Percentiles rank a stretch among this genome's conserved stretches.
Evolutionary conservation across 345 rosid genomes (phyloP).

Genomic region (Euphorbia peplus): DNA sequence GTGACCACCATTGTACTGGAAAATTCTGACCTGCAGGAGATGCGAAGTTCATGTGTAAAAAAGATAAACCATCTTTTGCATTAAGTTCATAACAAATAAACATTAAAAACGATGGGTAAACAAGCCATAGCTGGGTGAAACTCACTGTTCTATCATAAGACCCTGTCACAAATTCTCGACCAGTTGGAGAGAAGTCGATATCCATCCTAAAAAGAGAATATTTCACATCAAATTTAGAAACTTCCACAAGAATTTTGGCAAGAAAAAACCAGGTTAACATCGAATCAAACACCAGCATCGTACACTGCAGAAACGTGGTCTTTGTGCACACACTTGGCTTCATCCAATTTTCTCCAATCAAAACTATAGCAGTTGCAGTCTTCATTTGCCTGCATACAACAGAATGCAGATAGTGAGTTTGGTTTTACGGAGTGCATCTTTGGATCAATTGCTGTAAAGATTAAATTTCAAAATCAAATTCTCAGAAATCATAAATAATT

Average conservation of each 20-base stretch:
- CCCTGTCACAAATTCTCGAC: slow-evolving; percentile 96
- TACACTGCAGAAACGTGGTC: slow-evolving; percentile 99
- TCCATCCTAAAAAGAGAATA: slow-evolving; percentile 64
- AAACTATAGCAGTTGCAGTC: slow-evolving; percentile 92
- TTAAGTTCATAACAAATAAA: background rate
- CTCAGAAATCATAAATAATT: background rate
- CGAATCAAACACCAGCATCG: slow-evolving; percentile 22
- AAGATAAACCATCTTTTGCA: background rate
- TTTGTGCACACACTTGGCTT: slow-evolving; percentile 90
- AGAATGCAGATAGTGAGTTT: background rate
- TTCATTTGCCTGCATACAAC: slow-evolving; percentile 78
- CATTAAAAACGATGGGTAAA: background rate
- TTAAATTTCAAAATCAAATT: background rate
- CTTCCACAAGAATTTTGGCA: background rate
- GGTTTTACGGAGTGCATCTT: background rate
- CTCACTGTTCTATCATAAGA: slow-evolving; percentile 95
- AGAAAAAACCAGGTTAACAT: slow-evolving; percentile 6
- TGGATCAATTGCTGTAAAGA: background rate
- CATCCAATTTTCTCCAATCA: slow-evolving; percentile 80
- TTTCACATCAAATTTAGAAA: background rate
- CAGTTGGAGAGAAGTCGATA: slow-evolving; percentile 96
- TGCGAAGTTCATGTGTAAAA: background rate
- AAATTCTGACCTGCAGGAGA: slow-evolving; percentile 62
- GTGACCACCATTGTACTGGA: slow-evolving; percentile 87
- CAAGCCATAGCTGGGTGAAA: slow-evolving; percentile 7